These are phyloP conservation scores for Vitis cinerea DNA, from an alignment of 164 flowering plant species.

Conservation along the genomic window DNA sequence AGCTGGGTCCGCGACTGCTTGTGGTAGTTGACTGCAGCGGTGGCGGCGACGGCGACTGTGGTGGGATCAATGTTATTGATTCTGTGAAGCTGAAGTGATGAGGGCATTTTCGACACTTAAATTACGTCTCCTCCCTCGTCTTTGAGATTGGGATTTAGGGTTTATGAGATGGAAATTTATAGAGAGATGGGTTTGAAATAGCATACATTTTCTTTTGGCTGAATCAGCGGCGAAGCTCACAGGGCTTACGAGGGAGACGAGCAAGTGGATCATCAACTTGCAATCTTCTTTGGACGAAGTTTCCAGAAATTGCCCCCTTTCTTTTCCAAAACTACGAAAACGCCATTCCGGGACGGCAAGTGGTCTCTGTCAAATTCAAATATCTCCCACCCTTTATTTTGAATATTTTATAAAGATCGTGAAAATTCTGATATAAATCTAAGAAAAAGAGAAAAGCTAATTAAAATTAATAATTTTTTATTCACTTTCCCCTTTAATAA, in stretches of 20 bases:
- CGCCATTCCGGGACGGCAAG: background rate
- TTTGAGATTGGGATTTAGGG: background rate
- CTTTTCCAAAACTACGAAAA: slow-evolving; percentile 2
- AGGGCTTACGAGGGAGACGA: slow-evolving; percentile 18
- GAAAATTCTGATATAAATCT: too few species aligned
- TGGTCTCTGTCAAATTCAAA: background rate
- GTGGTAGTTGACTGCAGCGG: slow-evolving; percentile 1
- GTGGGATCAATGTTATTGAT: background rate
- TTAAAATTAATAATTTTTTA: too few species aligned
- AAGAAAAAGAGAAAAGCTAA: too few species aligned
- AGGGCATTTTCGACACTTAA: slow-evolving; percentile 22
- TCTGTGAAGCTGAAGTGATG: slow-evolving; percentile 25
- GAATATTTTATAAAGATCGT: too few species aligned
- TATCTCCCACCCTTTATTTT: too few species aligned
- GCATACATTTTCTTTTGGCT: too few species aligned
- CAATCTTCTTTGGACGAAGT: slow-evolving; percentile 15
- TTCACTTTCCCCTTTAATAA: too few species aligned
- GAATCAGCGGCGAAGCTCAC: slow-evolving; percentile 2
- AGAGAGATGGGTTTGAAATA: background rate
- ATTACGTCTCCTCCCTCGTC: background rate
- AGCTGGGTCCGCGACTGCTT: slow-evolving; percentile 3
- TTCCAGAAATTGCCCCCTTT: background rate
- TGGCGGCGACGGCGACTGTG: slow-evolving; percentile 3
- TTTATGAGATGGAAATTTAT: slow-evolving; percentile 4
- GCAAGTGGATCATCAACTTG: slow-evolving; percentile 32